Base-by-base conservation (phyloP, 805 yeast species). In the Zygotorulaspora chibaensis region DNA sequence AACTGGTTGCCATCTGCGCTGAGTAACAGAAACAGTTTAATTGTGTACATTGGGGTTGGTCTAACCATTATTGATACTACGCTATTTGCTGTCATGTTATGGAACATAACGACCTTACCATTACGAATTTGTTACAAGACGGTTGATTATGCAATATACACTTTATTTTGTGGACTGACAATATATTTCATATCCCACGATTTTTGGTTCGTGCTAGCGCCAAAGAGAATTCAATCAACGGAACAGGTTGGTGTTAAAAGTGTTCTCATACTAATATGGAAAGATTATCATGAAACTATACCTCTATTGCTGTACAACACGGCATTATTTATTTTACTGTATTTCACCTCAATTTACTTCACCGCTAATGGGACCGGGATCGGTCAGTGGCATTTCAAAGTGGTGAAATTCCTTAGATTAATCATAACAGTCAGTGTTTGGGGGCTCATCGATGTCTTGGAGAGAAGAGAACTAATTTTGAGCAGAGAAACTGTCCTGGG, bases 401-500 rank as follows among this genome's bases (percentile, higher is more conserved):
- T 59, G 1, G 31, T 58, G 10, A 45, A 55, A 17, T 58, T 62
- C 23, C 28, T 60, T 13, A 55, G 55, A 35, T 26, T 65, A 10
- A 45, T 63, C 7, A 54, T 65, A 10, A 60, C 66, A 6, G 62
- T 62, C 5, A 65, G 61, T 44, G 50, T 57, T 8, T 65, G 69
- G 69, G 62, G 66, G 8, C 48, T 65, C n/a, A 54, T 65, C 18
- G 59, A 59, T 18, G 57, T 57, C 3, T 47, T 63, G 17, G 65
- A 62, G 38, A 54, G 50, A 37, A 57, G 63, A 45, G 65, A 62
- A 40, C 42, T 53, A 18, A 42, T 46, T 8, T 35, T 61, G 26
- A 57, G 53, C 42, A 59, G 56, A 38, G 57, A 55, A 29, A 61
- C 67, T 1, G 54, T 63, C 11, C 27, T 65, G n/a, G 69, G 69